Conservation (phyloP, 2,329 filamentous ascomycete species). For the Pezicula radicicola region DNA sequence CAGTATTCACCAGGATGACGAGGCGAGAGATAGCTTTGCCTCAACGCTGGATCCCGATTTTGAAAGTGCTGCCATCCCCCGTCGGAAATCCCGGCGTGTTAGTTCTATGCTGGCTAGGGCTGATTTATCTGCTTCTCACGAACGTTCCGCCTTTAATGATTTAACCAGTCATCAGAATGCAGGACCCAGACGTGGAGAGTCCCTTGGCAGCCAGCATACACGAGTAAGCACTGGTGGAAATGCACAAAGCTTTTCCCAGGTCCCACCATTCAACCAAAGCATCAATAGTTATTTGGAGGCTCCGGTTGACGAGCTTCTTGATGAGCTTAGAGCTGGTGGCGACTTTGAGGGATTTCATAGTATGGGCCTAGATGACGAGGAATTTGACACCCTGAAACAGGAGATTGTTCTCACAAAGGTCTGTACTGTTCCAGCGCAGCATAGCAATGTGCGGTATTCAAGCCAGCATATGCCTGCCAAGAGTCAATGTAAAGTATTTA, state of each 20-base stretch:
- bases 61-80: slow-evolving; percentile 46
- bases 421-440: slow-evolving; percentile 62
- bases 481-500: slow-evolving; percentile 61
- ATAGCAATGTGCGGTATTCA: slow-evolving; percentile 58
- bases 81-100: slow-evolving; percentile 70
- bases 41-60: slow-evolving; percentile 70
- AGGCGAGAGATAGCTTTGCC: slow-evolving; percentile 50
- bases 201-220: slow-evolving; percentile 65
- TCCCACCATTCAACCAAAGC: slow-evolving; percentile 34
- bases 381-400: slow-evolving; percentile 66
- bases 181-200: slow-evolving; percentile 51
- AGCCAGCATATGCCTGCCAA: slow-evolving; percentile 49
- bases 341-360: slow-evolving; percentile 67
- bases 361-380: slow-evolving; percentile 71
- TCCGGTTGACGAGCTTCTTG: slow-evolving; percentile 66
- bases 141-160: slow-evolving; percentile 77
- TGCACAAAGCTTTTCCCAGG: slow-evolving; percentile 19
- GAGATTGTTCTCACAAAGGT: slow-evolving; percentile 73
- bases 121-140: slow-evolving; percentile 82
- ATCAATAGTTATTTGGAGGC: slow-evolving; percentile 64
- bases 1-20: slow-evolving; percentile 15
- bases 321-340: slow-evolving; percentile 60
- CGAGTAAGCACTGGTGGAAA: slow-evolving; percentile 49
- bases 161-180: slow-evolving; percentile 42
- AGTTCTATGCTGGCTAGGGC: slow-evolving; percentile 88